phyloP scores from a whole-genome alignment of 306 rosid species.

The Quercus aquifolioides region DNA sequence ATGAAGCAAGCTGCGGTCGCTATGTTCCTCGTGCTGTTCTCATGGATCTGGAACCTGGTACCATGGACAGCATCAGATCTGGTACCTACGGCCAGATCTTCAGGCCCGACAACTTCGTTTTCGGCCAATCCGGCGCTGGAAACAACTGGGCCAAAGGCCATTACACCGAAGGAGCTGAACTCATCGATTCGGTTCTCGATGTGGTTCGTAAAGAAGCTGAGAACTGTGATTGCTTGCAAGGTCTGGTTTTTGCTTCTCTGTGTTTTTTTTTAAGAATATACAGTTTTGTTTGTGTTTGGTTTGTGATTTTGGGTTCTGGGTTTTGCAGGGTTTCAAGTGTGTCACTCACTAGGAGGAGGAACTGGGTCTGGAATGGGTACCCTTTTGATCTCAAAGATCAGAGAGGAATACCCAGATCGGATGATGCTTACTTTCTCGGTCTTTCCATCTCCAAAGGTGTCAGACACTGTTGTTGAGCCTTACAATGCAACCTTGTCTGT shows the following conservation, averaged over 20 bases:
- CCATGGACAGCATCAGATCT: constrained; percentile 68
- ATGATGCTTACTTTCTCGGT: constrained; percentile 79
- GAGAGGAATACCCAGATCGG: constrained; percentile 65
- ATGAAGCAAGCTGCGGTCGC: constrained; percentile 61
- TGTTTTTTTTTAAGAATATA: not conserved
- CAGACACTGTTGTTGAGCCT: constrained; percentile 70
- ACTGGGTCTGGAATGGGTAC: constrained; percentile 82
- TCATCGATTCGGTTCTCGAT: constrained; percentile 67
- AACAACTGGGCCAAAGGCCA: constrained; percentile 70
- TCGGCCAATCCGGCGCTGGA: constrained; percentile 72
- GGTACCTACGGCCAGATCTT: constrained; percentile 68
- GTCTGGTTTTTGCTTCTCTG: constrained; percentile 6
- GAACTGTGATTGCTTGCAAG: constrained; percentile 67
- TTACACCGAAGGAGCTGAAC: constrained; percentile 69
- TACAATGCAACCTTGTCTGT: constrained; percentile 67
- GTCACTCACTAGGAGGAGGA: constrained; percentile 72
- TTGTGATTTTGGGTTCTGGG: not conserved
- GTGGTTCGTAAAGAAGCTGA: constrained; percentile 70
- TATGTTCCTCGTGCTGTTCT: constrained; percentile 64
- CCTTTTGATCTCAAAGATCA: constrained; percentile 60
- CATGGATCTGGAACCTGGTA: constrained; percentile 73
- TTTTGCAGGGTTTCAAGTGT: constrained; percentile 62
- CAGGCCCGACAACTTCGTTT: constrained; percentile 64
- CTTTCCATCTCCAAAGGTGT: constrained; percentile 49
- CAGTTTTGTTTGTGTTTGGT: not conserved